These are phyloP conservation scores for Pelargonium fulgidum DNA, from an alignment of 441 rosid genomes.

Conservation along the genomic window DNA sequence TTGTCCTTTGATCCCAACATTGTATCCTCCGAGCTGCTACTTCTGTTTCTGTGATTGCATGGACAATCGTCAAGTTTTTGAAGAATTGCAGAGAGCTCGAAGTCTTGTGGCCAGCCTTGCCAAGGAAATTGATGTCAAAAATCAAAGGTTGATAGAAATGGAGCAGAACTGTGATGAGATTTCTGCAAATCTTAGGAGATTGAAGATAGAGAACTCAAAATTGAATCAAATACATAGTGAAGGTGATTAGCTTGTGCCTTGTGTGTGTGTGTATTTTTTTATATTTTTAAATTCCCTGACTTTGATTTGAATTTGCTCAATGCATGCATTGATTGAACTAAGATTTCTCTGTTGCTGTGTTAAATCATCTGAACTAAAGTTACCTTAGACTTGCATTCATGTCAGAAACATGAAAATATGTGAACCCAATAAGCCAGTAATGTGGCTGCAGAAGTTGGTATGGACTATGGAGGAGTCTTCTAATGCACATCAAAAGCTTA, in stretches of 20 bases:
- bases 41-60: not conserved
- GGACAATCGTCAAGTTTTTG: not conserved
- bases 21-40: not conserved
- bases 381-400: not conserved
- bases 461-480: not conserved
- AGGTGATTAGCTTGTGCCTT: no score
- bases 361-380: no score
- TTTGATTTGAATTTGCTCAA: no score
- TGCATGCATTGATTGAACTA: not conserved
- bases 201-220: not conserved
- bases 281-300: no score
- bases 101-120: not conserved
- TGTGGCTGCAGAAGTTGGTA: not conserved
- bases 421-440: not conserved
- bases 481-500: not conserved
- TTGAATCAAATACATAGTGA: not conserved
- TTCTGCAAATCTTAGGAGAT: not conserved
- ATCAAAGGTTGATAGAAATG: not conserved
- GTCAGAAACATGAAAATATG: not conserved
- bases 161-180: not conserved
- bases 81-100: not conserved
- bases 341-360: not conserved
- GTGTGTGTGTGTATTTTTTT: no score
- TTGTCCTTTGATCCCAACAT: not conserved
- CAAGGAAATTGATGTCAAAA: constrained; percentile 1